A percentile compares a stretch with the other conserved stretches of the same genome.
Evolutionary conservation across 2,329 filamentous ascomycete species (phyloP).

Genomic region (Xylaria multiplex): DNA sequence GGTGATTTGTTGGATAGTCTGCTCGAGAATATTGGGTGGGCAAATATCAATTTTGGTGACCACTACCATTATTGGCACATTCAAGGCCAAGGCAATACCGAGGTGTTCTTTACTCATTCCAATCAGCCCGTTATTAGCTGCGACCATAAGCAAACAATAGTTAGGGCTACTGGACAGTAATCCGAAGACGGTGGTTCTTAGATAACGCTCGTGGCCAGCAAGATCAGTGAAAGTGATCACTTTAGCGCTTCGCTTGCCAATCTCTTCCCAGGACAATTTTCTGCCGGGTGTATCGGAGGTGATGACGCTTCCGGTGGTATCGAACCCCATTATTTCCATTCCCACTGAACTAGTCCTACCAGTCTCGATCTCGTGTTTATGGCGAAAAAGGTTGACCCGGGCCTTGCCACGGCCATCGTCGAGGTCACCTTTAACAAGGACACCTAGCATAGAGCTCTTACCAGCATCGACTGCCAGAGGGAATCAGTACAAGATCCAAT

Average conservation of each 20-base stretch:
- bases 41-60: slow-evolving; percentile 99
- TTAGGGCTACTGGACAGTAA: slow-evolving; percentile 94
- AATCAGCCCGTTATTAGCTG: slow-evolving; percentile 94
- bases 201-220: slow-evolving; percentile 93
- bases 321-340: slow-evolving; percentile 99
- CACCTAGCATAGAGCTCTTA: slow-evolving; percentile 95
- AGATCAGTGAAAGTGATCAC: slow-evolving; percentile 97
- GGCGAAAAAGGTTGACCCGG: slow-evolving; percentile 93
- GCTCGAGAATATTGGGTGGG: slow-evolving; percentile 91
- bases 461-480: slow-evolving; percentile 81
- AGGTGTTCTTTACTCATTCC: slow-evolving; percentile 99
- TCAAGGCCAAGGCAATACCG: slow-evolving; percentile 91
- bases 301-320: slow-evolving; percentile 84
- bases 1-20: slow-evolving; percentile 90
- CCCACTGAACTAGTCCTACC: slow-evolving; percentile 95
- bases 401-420: slow-evolving; percentile 95
- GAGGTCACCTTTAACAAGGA: slow-evolving; percentile 92
- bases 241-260: slow-evolving; percentile 92
- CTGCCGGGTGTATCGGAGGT: slow-evolving; percentile 84
- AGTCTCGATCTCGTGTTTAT: slow-evolving; percentile 97
- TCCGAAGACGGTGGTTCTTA: slow-evolving; percentile 96
- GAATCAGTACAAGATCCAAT: slow-evolving; percentile 12
- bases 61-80: slow-evolving; percentile 97
- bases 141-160: slow-evolving; percentile 98
- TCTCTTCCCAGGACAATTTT: slow-evolving; percentile 93